phyloP scores from a whole-genome alignment of 2,329 filamentous ascomycete species.

The Pseudogymnoascus verrucosus region DNA sequence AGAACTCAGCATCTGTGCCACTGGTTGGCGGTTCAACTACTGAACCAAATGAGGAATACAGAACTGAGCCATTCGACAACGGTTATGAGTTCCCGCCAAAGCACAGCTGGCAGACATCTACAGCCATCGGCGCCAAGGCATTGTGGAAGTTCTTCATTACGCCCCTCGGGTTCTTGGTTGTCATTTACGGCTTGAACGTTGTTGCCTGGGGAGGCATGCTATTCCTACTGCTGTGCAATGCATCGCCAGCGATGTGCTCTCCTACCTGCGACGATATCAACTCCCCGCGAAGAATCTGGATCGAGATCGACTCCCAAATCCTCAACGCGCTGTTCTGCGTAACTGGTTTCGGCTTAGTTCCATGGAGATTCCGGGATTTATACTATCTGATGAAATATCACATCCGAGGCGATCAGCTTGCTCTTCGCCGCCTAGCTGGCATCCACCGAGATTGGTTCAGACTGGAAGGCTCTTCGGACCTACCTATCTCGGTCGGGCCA shows the following conservation, averaged over 20 bases:
- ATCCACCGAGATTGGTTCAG: conserved; percentile 72
- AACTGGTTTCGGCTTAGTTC: conserved; percentile 74
- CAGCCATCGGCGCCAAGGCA: conserved; percentile 46
- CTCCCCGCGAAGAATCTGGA: conserved; percentile 72
- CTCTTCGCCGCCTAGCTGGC: conserved; percentile 61
- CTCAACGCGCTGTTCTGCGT: conserved; percentile 80
- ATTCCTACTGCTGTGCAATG: conserved; percentile 75
- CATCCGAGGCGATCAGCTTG: conserved; percentile 41
- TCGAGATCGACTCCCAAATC: conserved; percentile 79
- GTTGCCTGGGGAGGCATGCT: conserved; percentile 90
- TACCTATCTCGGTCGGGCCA: conserved; percentile 47
- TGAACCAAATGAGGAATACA: conserved; percentile 10
- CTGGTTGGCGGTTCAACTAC: not conserved
- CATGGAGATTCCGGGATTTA: conserved; percentile 76
- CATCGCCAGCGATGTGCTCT: conserved; percentile 63
- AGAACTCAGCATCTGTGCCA: not conserved
- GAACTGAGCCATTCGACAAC: conserved; percentile 44
- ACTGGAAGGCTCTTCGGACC: conserved; percentile 54
- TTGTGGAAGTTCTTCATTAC: conserved; percentile 70
- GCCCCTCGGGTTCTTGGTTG: conserved; percentile 67
- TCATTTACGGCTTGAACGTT: conserved; percentile 72
- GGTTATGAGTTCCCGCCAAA: conserved; percentile 59
- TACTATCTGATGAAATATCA: conserved; percentile 65
- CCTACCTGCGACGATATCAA: conserved; percentile 63
- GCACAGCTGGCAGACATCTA: conserved; percentile 51